Conservation (phyloP, 208 protist genomes). For the Trypanosomatidae sp. region DNA sequence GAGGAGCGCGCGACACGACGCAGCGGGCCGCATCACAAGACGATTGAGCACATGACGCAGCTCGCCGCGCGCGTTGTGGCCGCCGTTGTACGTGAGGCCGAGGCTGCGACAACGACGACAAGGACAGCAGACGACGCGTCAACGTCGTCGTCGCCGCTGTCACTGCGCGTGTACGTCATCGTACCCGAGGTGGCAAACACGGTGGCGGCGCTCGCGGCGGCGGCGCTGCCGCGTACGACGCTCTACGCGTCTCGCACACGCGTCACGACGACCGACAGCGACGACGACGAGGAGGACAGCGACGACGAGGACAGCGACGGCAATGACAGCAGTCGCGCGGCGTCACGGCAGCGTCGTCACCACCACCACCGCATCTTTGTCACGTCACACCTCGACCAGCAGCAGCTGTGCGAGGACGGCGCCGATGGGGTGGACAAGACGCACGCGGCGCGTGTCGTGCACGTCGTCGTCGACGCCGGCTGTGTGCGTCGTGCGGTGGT, state of each 20-base stretch:
- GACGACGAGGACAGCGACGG: no score
- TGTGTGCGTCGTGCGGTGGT: constrained; percentile 33
- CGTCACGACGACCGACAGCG: constrained; percentile 14
- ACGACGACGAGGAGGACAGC: no score
- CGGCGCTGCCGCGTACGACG: constrained; percentile 24
- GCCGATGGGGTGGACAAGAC: constrained; percentile 17
- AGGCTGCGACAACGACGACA: no score
- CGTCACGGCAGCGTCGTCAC: constrained; percentile 1
- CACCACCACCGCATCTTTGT: constrained; percentile 53
- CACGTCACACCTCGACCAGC: constrained; percentile 7
- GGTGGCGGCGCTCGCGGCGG: constrained; percentile 29
- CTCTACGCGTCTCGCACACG: constrained; percentile 36
- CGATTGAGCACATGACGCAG: constrained; percentile 37
- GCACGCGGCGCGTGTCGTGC: constrained; percentile 23
- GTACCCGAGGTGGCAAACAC: constrained; percentile 39
- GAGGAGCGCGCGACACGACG: constrained; percentile 39
- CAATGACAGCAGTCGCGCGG: no score
- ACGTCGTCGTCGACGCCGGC: constrained; percentile 72
- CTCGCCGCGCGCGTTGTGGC: constrained; percentile 30
- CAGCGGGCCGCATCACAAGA: constrained; percentile 34
- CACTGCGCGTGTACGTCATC: constrained; percentile 65
- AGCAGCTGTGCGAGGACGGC: no score
- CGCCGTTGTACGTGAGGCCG: constrained; percentile 12
- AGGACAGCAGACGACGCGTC: no score
- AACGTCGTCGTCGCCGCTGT: no score